Evolutionary conservation across 2,329 filamentous ascomycete species (phyloP).

Genomic region (Epichloe bromicola): DNA sequence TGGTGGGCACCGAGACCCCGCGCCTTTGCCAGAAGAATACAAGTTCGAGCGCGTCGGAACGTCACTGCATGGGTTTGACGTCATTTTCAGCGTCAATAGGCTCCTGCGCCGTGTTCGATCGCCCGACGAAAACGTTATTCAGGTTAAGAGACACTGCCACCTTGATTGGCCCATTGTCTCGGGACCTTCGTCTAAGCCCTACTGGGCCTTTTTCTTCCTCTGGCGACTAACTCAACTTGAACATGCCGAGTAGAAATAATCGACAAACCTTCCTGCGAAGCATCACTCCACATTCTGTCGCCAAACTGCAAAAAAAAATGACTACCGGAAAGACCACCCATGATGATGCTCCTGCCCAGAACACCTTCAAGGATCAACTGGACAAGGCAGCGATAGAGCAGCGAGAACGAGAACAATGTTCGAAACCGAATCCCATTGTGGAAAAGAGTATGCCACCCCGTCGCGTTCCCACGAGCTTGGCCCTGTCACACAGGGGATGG

Average conservation of each 20-base stretch:
- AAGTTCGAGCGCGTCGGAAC: not conserved
- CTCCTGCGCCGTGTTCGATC: no score
- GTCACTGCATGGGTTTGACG: not conserved
- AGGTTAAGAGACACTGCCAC: no score
- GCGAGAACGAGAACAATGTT: conserved; percentile 13
- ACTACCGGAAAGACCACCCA: not conserved
- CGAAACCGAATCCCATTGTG: conserved; percentile 23
- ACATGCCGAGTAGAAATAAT: no score
- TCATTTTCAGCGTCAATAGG: not conserved
- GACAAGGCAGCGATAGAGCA: conserved; percentile 28
- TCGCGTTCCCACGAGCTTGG: no score
- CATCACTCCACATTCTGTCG: not conserved
- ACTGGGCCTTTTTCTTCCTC: not conserved
- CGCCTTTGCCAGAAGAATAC: not conserved
- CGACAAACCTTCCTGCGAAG: no score
- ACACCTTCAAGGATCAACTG: conserved; percentile 30
- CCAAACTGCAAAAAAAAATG: conserved; percentile 4
- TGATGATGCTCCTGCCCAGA: conserved; percentile 7
- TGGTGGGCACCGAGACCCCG: not conserved
- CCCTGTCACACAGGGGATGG: no score
- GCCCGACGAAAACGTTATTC: no score
- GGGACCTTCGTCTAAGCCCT: no score
- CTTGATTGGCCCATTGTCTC: no score
- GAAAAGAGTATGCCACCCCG: conserved; percentile 26
- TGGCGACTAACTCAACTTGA: not conserved